phyloP scores from a whole-genome alignment of 805 yeast genomes.

The Yamadazyma nakazawae region DNA sequence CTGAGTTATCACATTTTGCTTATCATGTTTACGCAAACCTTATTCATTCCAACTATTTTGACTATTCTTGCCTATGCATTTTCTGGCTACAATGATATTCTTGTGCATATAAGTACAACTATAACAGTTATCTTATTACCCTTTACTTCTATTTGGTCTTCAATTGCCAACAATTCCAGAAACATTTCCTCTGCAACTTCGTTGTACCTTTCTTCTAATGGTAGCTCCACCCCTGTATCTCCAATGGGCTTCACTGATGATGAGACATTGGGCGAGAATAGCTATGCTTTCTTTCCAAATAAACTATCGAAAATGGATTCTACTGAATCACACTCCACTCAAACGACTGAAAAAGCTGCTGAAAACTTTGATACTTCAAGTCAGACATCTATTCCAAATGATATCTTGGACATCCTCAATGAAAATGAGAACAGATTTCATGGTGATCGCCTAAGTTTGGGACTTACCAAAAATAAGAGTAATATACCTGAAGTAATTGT shows the following conservation, averaged over 20 bases:
- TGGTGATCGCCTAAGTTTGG: neutral
- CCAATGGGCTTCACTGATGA: slow-evolving; percentile 9
- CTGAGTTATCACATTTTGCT: slow-evolving; percentile 76
- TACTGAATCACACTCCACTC: slow-evolving; percentile 2
- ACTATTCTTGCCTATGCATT: slow-evolving; percentile 48
- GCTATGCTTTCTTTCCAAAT: slow-evolving; percentile 14
- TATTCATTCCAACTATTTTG: slow-evolving; percentile 72
- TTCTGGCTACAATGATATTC: slow-evolving; percentile 7
- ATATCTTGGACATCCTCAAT: slow-evolving; percentile 11
- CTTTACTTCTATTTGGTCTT: slow-evolving; percentile 85
- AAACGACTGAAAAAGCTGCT: neutral
- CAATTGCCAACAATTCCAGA: slow-evolving; percentile 50
- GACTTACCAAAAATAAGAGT: neutral
- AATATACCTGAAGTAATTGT: neutral
- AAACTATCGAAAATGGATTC: slow-evolving; percentile 11
- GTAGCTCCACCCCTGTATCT: neutral
- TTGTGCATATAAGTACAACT: slow-evolving; percentile 12
- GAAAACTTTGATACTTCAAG: slow-evolving; percentile 2
- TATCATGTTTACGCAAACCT: slow-evolving; percentile 79
- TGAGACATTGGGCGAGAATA: slow-evolving; percentile 9
- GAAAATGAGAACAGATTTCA: neutral
- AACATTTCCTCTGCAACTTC: slow-evolving; percentile 8
- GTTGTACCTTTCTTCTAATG: slow-evolving; percentile 10
- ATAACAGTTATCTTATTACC: slow-evolving; percentile 58
- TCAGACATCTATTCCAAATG: slow-evolving; percentile 9